phyloP scores from a whole-genome alignment of 371 early-diverging fungal species.

The Vairimorpha apis region DNA sequence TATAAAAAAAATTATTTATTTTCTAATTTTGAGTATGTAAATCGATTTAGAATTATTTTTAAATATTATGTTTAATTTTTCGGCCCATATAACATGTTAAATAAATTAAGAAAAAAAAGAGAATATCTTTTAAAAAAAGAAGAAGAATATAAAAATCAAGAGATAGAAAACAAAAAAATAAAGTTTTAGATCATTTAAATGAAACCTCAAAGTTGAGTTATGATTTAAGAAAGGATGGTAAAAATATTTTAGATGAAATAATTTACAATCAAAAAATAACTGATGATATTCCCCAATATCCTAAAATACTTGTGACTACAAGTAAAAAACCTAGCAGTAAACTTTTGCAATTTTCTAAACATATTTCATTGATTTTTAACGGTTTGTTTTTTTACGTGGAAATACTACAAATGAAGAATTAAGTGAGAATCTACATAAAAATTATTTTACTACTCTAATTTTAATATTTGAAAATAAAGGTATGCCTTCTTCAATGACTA shows the following conservation, averaged over 20 bases:
- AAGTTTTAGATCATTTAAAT: constrained; percentile 15
- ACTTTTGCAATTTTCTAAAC: constrained; percentile 88
- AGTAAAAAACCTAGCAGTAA: constrained; percentile 86
- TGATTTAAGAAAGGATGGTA: constrained; percentile 39
- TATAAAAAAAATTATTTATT: not conserved
- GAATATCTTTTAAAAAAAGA: constrained; percentile 35
- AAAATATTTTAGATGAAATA: constrained; percentile 44
- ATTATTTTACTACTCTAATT: constrained; percentile 87
- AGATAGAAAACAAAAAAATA: constrained; percentile 39
- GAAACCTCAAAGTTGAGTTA: constrained; percentile 35
- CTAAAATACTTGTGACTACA: constrained; percentile 90
- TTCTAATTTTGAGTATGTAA: not conserved
- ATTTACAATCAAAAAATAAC: constrained; percentile 40
- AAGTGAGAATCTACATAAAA: constrained; percentile 63
- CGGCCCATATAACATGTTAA: not conserved
- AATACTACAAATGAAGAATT: constrained; percentile 82
- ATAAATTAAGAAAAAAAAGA: constrained; percentile 16
- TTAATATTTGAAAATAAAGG: constrained; percentile 92
- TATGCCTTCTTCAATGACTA: constrained; percentile 85
- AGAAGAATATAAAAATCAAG: constrained; percentile 16
- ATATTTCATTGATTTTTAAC: constrained; percentile 85
- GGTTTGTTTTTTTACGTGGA: constrained; percentile 90
- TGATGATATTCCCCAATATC: constrained; percentile 61
- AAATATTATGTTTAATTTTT: not conserved
- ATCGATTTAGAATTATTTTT: not conserved